Evolutionary conservation across 2,329 filamentous ascomycete genomes (phyloP).

Genomic region (Ascochyta rabiei): DNA sequence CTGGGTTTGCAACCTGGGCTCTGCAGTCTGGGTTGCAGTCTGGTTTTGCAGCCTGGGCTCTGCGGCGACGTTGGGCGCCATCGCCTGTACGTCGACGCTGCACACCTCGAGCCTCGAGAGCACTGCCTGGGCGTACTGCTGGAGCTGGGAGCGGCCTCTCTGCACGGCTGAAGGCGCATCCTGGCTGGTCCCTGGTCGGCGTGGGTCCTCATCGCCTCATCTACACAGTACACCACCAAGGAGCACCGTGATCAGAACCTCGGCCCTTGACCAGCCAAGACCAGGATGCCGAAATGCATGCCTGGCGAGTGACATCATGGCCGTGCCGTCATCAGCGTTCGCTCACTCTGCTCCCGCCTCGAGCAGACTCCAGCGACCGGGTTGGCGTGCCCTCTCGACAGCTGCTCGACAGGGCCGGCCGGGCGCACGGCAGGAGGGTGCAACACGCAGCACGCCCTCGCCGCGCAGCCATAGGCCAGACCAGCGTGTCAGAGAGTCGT

Average conservation of each 20-base stretch:
- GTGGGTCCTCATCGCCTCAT: too few relatives aligned
- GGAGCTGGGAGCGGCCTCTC: conserved; percentile 20
- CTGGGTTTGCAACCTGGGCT: too few relatives aligned
- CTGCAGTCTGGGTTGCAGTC: too few relatives aligned
- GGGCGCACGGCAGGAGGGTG: conserved; percentile 18
- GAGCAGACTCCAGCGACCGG: conserved; percentile 22
- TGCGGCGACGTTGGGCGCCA: conserved; percentile 26
- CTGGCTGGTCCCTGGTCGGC: background rate
- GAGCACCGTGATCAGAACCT: too few relatives aligned
- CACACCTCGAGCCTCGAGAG: conserved; percentile 22
- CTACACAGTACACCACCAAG: too few relatives aligned
- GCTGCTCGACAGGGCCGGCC: conserved; percentile 13
- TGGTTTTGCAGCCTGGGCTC: too few relatives aligned
- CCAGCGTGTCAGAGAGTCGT: background rate
- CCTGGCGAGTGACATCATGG: conserved; percentile 8
- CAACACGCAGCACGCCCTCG: conserved; percentile 19
- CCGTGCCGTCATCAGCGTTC: background rate
- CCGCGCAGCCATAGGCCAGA: conserved; percentile 9
- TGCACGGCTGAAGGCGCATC: conserved; percentile 24
- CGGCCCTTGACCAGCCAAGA: too few relatives aligned
- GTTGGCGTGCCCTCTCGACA: conserved; percentile 17
- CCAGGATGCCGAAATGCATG: too few relatives aligned
- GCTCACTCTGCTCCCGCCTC: background rate
- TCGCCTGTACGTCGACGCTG: conserved; percentile 14
- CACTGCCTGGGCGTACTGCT: conserved; percentile 14